Evolutionary conservation across 495 filamentous ascomycete genomes (phyloP).

Genomic region (Aspergillus coremiiformis): DNA sequence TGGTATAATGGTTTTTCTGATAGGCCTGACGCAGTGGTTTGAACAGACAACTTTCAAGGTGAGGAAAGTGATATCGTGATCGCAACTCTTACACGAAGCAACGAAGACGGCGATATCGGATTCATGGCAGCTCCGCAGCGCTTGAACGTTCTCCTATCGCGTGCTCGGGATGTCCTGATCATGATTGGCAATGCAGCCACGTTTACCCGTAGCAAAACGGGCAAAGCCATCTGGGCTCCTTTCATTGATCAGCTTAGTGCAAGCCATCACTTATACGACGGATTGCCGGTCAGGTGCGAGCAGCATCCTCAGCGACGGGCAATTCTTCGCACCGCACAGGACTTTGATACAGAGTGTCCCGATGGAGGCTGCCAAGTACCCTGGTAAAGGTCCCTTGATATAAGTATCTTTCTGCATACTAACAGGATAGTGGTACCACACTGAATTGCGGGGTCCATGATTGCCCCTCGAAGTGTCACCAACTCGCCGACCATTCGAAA

Average conservation of each 20-base stretch:
- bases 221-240: constrained; percentile 47
- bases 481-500: constrained; percentile 58
- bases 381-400: constrained; percentile 45
- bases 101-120: constrained; percentile 55
- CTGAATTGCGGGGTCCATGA: constrained; percentile 56
- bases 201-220: constrained; percentile 57
- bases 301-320: constrained; percentile 49
- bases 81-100: constrained; percentile 60
- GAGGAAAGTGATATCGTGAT: constrained; percentile 75
- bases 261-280: constrained; percentile 54
- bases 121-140: constrained; percentile 66
- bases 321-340: constrained; percentile 37
- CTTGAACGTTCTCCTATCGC: constrained; percentile 64
- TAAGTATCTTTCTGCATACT: not conserved
- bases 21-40: not conserved
- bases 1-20: not conserved
- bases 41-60: constrained; percentile 69
- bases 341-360: constrained; percentile 56
- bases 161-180: constrained; percentile 60
- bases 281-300: constrained; percentile 62
- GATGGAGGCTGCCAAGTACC: constrained; percentile 66
- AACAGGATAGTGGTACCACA: constrained; percentile 38
- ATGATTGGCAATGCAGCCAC: constrained; percentile 66
- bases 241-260: constrained; percentile 53
- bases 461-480: constrained; percentile 58